Evolutionary conservation across 129 eudicot species (phyloP).

Genomic region (Centrapalus pauciflorus): DNA sequence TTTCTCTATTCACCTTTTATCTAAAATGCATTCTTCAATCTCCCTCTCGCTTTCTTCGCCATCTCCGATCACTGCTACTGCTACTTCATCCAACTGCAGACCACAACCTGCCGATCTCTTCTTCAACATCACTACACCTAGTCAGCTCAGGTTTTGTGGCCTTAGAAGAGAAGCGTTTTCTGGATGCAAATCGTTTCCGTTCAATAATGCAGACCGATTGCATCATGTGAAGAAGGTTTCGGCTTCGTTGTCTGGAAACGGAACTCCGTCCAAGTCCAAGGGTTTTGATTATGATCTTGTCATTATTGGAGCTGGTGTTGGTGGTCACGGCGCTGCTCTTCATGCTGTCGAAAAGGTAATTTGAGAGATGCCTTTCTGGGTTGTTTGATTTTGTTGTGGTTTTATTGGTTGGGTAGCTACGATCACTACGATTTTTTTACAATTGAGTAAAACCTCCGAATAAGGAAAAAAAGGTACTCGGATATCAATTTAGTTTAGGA

Average conservation of each 20-base stretch:
- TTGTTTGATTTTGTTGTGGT: neutral
- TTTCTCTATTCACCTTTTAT: no score
- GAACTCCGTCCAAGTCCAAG: constrained; percentile 35
- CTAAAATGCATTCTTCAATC: constrained; percentile 47
- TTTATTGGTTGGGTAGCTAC: no score
- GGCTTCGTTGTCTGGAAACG: constrained; percentile 44
- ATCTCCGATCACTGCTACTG: constrained; percentile 18
- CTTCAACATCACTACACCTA: constrained; percentile 19
- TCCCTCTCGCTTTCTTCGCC: constrained; percentile 48
- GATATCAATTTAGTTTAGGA: neutral
- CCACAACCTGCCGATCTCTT: neutral
- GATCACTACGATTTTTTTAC: no score
- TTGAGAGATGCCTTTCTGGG: neutral
- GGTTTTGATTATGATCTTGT: constrained; percentile 67
- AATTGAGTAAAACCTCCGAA: no score
- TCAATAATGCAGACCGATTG: neutral
- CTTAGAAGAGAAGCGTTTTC: constrained; percentile 35
- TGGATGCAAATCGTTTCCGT: constrained; percentile 7
- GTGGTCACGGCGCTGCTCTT: constrained; percentile 86
- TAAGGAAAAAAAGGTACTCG: neutral
- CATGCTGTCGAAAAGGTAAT: constrained; percentile 79
- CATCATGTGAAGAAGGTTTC: neutral
- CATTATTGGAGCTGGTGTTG: constrained; percentile 84
- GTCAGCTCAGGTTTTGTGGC: constrained; percentile 57
- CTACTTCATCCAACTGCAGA: constrained; percentile 26